Evolutionary conservation across 306 rosid genomes (phyloP).

Genomic region (Vicia faba): DNA sequence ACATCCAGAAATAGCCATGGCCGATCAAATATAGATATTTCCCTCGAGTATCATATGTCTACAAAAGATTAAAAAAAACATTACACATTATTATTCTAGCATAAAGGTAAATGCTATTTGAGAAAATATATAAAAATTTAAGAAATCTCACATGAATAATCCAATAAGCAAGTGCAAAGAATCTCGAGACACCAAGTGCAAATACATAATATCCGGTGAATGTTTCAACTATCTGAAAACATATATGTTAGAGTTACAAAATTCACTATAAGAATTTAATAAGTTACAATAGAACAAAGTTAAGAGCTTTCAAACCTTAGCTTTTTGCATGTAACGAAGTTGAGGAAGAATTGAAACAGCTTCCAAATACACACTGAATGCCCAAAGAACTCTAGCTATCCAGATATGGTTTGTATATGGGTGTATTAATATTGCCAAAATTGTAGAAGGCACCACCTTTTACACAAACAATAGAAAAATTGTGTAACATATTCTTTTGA

Average conservation of each 20-base stretch:
- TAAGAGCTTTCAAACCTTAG: constrained; percentile 54
- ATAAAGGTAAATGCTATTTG: not conserved
- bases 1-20: constrained; percentile 60
- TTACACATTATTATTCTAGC: not conserved
- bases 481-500: not conserved
- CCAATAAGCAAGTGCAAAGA: constrained; percentile 74
- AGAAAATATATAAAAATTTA: not conserved
- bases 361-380: constrained; percentile 65
- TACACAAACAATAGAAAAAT: not conserved
- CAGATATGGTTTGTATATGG: constrained; percentile 35
- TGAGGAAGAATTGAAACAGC: constrained; percentile 79
- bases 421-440: constrained; percentile 51
- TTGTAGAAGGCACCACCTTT: constrained; percentile 59
- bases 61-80: constrained; percentile 22
- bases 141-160: constrained; percentile 54
- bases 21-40: constrained; percentile 43
- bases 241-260: constrained; percentile 3
- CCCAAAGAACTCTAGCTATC: constrained; percentile 48
- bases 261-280: not conserved
- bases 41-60: constrained; percentile 67
- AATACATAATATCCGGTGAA: constrained; percentile 83
- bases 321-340: constrained; percentile 72
- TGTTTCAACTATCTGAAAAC: constrained; percentile 73
- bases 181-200: constrained; percentile 83
- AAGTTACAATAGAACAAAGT: not conserved